These are phyloP conservation scores for Tubosaeta sp. DNA, from an alignment of 768 basidiomycete genomes.

Conservation along the genomic window DNA sequence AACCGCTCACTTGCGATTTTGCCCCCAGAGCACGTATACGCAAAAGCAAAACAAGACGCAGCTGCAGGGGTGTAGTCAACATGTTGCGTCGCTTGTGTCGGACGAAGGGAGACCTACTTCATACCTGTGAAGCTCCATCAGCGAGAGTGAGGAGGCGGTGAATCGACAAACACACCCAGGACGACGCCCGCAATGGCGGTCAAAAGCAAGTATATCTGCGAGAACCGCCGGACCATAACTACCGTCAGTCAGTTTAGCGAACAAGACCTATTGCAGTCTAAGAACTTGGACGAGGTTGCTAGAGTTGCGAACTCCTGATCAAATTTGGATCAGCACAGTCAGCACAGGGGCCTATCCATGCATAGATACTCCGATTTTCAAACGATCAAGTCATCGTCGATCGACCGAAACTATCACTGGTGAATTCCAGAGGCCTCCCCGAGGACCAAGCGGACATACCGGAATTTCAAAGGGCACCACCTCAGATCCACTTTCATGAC, in stretches of 20 bases:
- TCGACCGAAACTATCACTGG: too few species aligned
- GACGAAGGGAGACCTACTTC: constrained; percentile 6
- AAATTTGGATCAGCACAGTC: background rate
- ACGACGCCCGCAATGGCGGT: constrained; percentile 7
- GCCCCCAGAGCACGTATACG: constrained; percentile 12
- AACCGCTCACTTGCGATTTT: background rate
- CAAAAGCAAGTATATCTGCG: constrained; percentile 9
- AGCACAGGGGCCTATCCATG: background rate
- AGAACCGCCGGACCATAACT: constrained; percentile 1
- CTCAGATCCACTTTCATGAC: too few species aligned
- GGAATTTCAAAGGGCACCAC: too few species aligned
- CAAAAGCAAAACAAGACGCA: constrained; percentile 18
- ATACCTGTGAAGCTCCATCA: constrained; percentile 10
- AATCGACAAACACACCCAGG: constrained; percentile 8
- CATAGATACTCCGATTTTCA: too few species aligned
- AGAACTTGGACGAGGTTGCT: background rate
- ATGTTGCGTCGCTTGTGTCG: too few species aligned
- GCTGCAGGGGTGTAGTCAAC: constrained; percentile 2
- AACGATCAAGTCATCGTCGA: too few species aligned
- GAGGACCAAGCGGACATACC: too few species aligned
- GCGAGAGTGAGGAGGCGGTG: background rate
- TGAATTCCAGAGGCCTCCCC: too few species aligned
- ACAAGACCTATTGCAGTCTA: background rate
- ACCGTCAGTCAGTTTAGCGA: background rate
- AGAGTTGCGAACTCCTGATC: background rate